A percentile compares a stretch with the other conserved stretches of the same genome.
phyloP scores from a whole-genome alignment of 225 moss, liverwort and hornwort genomes.

The Antitrichia curtipendula region DNA sequence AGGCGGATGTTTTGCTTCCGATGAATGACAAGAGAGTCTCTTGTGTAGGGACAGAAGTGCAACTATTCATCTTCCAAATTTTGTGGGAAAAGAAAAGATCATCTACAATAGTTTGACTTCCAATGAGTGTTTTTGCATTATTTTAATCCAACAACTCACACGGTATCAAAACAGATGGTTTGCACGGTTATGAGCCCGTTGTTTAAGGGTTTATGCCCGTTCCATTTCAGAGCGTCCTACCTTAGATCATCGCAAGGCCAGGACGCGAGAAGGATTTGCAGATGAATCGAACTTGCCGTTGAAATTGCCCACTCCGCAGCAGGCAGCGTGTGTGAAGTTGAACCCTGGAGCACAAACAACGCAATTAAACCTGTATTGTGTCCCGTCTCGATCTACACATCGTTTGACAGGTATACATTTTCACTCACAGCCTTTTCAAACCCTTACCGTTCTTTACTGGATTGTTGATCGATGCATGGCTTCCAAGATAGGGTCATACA shows the following conservation, averaged over 20 bases:
- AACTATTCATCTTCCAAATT: too few relatives aligned
- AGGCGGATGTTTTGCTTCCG: too few relatives aligned
- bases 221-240: too few relatives aligned
- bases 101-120: too few relatives aligned
- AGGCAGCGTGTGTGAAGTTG: slow-evolving; percentile 4
- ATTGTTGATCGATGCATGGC: slow-evolving; percentile 11
- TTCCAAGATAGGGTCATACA: slow-evolving; percentile 1
- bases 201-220: too few relatives aligned
- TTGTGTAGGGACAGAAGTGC: too few relatives aligned
- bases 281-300: slow-evolving; percentile 16
- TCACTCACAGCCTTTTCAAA: background rate
- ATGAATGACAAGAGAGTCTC: too few relatives aligned
- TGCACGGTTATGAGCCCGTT: too few relatives aligned
- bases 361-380: background rate
- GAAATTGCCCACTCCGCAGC: slow-evolving; percentile 19
- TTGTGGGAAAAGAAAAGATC: too few relatives aligned
- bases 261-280: slow-evolving; percentile 4
- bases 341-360: slow-evolving; percentile 1
- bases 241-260: slow-evolving; percentile 5
- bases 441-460: slow-evolving; percentile 10
- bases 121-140: too few relatives aligned
- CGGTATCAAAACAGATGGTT: too few relatives aligned
- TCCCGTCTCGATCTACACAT: background rate
- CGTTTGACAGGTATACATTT: background rate
- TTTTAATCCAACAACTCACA: too few relatives aligned